Evolutionary conservation across 2,329 filamentous ascomycete genomes (phyloP).

Genomic region (Bertia moriformis): DNA sequence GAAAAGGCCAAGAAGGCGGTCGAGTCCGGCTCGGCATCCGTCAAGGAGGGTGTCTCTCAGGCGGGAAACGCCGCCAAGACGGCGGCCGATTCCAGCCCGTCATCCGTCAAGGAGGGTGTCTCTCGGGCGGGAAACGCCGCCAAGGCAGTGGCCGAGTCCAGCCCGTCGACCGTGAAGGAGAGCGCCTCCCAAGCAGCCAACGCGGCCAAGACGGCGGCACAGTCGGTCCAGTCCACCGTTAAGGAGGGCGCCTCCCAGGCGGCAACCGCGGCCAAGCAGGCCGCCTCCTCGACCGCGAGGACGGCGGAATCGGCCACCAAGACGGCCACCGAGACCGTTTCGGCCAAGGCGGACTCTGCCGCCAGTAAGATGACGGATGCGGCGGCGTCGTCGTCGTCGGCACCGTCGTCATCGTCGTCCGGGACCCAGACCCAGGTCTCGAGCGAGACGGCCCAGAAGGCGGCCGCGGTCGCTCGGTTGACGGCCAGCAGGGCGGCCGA

Average conservation of each 20-base stretch:
- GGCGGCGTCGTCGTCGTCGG: slow-evolving; percentile 23
- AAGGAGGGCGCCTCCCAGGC: slow-evolving; percentile 20
- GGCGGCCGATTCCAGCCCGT: background rate
- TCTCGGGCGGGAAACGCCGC: too few relatives aligned
- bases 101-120: too few relatives aligned
- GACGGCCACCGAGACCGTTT: slow-evolving; percentile 16
- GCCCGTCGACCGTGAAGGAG: slow-evolving; percentile 24
- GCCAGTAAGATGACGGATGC: slow-evolving; percentile 18
- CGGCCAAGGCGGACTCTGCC: slow-evolving; percentile 22
- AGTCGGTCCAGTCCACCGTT: too few relatives aligned
- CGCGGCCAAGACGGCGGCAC: slow-evolving; percentile 13
- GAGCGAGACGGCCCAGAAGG: slow-evolving; percentile 1
- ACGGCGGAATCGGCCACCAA: slow-evolving; percentile 1
- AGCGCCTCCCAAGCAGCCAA: background rate
- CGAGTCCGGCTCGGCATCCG: background rate
- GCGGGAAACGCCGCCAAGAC: background rate
- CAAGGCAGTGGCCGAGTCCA: slow-evolving; percentile 33
- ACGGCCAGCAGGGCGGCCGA: slow-evolving; percentile 56
- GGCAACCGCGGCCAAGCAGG: slow-evolving; percentile 9
- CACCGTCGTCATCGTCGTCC: slow-evolving; percentile 12
- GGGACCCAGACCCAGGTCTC: slow-evolving; percentile 3
- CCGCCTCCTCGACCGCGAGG: too few relatives aligned
- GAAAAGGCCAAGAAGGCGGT: background rate
- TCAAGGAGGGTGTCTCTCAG: too few relatives aligned
- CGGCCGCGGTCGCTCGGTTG: slow-evolving; percentile 19